These are phyloP conservation scores for Halteria grandinella DNA, from an alignment of 73 alveolate species.

Conservation along the genomic window DNA sequence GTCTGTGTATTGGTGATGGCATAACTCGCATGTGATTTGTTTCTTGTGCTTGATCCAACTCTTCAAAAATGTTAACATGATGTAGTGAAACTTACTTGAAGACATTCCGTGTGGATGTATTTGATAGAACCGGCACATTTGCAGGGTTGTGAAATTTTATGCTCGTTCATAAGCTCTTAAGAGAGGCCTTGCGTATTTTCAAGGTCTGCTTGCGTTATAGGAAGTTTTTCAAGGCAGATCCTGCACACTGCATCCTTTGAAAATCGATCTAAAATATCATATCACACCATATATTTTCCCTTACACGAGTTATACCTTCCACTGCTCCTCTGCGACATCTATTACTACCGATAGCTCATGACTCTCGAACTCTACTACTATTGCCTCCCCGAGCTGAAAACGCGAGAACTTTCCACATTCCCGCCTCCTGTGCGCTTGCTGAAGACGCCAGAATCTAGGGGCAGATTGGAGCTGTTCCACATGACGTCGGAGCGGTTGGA, in stretches of 20 bases:
- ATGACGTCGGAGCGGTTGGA: no score
- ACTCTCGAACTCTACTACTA: no score
- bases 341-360: no score
- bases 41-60: conserved; percentile 35
- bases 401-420: no score
- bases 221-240: conserved; percentile 37
- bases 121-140: conserved; percentile 40
- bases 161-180: background rate
- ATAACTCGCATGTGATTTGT: conserved; percentile 21
- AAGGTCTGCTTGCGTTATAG: background rate
- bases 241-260: conserved; percentile 50
- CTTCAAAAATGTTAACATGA: background rate
- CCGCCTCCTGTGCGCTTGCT: no score
- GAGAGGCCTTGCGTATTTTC: no score
- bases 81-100: conserved; percentile 4
- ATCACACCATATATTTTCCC: no score
- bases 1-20: conserved; percentile 15
- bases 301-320: conserved; percentile 41
- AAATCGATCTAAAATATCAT: background rate
- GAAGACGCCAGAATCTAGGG: no score
- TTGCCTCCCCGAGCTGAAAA: no score
- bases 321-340: no score
- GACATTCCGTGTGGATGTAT: conserved; percentile 39
- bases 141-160: conserved; percentile 49
- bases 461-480: no score